Conservation (phyloP, 768 basidiomycete species). For the Hericium coralloides region DNA sequence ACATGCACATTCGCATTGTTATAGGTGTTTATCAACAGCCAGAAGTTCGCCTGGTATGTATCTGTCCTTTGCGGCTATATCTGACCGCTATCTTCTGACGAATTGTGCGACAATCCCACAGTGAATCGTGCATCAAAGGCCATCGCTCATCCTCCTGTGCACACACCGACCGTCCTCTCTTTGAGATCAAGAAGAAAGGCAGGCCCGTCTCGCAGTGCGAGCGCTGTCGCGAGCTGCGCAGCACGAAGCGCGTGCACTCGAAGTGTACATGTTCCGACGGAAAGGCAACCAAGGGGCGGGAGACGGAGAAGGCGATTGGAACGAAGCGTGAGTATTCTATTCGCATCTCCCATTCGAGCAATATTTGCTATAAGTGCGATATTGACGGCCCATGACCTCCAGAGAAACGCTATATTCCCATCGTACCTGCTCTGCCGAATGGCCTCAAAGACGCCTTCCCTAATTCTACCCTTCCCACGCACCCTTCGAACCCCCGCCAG, state of each 20-base stretch:
- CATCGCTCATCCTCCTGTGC: constrained; percentile 16
- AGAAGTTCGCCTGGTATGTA: constrained; percentile 14
- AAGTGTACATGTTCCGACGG: constrained; percentile 15
- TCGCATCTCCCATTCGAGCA: too few species aligned
- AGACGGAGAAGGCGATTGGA: constrained; percentile 12
- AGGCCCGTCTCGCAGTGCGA: constrained; percentile 16
- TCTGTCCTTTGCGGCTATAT: not conserved
- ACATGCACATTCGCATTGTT: not conserved
- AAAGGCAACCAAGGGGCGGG: not conserved
- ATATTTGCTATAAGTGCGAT: too few species aligned
- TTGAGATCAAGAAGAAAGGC: constrained; percentile 16
- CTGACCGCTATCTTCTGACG: not conserved
- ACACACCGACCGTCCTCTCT: constrained; percentile 14
- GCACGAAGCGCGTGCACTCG: constrained; percentile 13
- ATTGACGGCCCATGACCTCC: not conserved
- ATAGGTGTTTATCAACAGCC: constrained; percentile 15
- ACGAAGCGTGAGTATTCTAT: constrained; percentile 11
- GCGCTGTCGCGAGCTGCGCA: constrained; percentile 13
- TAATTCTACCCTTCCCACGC: not conserved
- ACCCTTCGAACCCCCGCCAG: constrained; percentile 12
- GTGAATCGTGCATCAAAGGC: constrained; percentile 16
- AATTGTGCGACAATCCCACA: not conserved
- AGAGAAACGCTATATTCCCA: constrained; percentile 17
- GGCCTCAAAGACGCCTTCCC: constrained; percentile 12
- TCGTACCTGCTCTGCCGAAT: constrained; percentile 13